These are phyloP conservation scores for Talaromyces rugulosus DNA, from an alignment of 2,329 filamentous ascomycete genomes.

Conservation along the genomic window DNA sequence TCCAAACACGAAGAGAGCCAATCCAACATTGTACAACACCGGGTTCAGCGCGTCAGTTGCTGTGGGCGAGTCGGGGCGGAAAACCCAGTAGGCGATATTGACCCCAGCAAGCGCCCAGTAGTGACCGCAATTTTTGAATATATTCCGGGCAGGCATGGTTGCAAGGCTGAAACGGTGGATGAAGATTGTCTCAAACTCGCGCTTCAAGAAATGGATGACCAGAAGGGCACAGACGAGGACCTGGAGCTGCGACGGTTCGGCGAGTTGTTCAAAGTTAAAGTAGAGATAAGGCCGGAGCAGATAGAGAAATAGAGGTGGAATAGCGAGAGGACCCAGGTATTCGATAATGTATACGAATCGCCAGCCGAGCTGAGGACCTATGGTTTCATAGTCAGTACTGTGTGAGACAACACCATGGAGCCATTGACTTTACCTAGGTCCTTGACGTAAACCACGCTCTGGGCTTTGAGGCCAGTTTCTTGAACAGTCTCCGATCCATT, in stretches of 20 bases:
- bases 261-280: conserved; percentile 47
- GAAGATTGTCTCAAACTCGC: conserved; percentile 89
- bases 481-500: conserved; percentile 52
- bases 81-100: conserved; percentile 79
- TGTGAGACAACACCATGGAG: not conserved
- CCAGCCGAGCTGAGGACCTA: conserved; percentile 87
- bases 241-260: conserved; percentile 61
- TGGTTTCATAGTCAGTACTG: conserved; percentile 1
- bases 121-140: conserved; percentile 91
- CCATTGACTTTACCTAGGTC: conserved; percentile 67
- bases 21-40: conserved; percentile 60
- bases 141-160: conserved; percentile 87
- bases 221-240: conserved; percentile 70
- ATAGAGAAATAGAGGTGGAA: conserved; percentile 72
- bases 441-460: conserved; percentile 74
- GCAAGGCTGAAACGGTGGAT: conserved; percentile 91
- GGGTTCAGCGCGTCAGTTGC: conserved; percentile 50
- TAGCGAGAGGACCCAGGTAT: conserved; percentile 85
- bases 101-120: conserved; percentile 86
- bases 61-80: conserved; percentile 68
- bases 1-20: conserved; percentile 70
- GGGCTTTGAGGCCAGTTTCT: conserved; percentile 54
- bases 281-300: conserved; percentile 70
- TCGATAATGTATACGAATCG: conserved; percentile 91
- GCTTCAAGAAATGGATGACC: conserved; percentile 83